Evolutionary conservation across 495 filamentous ascomycete genomes (phyloP).

Genomic region (Talaromyces nanjingensis): DNA sequence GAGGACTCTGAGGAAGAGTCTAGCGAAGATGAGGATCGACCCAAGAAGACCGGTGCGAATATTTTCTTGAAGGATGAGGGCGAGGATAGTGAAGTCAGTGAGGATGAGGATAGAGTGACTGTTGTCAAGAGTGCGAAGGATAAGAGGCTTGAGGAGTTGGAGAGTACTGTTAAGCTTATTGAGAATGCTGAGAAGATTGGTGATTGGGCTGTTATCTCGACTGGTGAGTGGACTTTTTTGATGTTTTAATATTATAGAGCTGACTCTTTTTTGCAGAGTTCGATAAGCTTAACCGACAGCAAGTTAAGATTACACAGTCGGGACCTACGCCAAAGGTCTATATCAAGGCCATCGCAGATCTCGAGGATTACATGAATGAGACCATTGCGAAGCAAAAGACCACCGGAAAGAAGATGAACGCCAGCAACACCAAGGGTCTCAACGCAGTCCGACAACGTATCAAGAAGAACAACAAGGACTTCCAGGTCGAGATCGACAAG

Average conservation of each 20-base stretch:
- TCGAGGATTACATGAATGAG: constrained; percentile 95
- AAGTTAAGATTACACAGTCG: constrained; percentile 67
- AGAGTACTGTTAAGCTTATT: constrained; percentile 78
- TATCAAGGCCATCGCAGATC: constrained; percentile 83
- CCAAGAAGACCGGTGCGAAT: constrained; percentile 62
- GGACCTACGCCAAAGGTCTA: constrained; percentile 81
- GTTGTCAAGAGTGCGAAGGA: constrained; percentile 95
- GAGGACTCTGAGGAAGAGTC: constrained; percentile 45
- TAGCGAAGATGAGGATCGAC: constrained; percentile 53
- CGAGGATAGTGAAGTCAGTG: constrained; percentile 73
- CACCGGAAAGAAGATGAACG: constrained; percentile 97
- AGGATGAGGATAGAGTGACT: constrained; percentile 74
- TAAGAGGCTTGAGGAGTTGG: constrained; percentile 90
- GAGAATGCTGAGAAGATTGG: constrained; percentile 96
- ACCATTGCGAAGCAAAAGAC: constrained; percentile 91
- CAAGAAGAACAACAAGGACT: constrained; percentile 97
- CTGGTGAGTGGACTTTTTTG: constrained; percentile 51
- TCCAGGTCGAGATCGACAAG: constrained; percentile 75
- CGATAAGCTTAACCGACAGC: constrained; percentile 92
- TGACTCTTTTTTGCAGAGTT: constrained; percentile 55
- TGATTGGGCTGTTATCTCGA: constrained; percentile 90
- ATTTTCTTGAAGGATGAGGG: constrained; percentile 74
- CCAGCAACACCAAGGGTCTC: constrained; percentile 84
- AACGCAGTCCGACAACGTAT: constrained; percentile 96
- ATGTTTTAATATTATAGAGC: neutral